Base-by-base conservation (phyloP, 2,329 filamentous ascomycete species). In the Exophiala alcalophila region DNA sequence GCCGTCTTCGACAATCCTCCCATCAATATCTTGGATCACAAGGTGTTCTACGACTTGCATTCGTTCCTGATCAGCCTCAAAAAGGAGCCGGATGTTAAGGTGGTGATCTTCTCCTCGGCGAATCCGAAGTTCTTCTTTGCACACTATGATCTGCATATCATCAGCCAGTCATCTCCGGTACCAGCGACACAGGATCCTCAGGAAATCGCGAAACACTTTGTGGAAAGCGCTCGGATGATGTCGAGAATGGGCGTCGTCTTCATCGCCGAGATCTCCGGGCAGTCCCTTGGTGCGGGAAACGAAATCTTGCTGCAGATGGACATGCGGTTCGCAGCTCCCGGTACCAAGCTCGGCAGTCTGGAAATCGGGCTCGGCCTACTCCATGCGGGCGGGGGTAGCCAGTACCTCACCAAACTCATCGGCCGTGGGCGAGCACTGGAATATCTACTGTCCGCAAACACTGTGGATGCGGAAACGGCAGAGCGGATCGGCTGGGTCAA, bases 261-360 rank as follows among this genome's bases (percentile, higher is more conserved):
- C 25, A 29, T 30, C 15, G 19, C 40, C 14, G 40, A 36, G 24
- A 43, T 31, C 24, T 12, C 18, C n/a, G 32, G 31, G 9, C 40
- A 36, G 24, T 29, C 32, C 24, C 19, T 36, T 4, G 32, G 24
- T 9, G 28, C 25, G 6, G 32, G 40, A 25, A 43, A 37, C 21
- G 40, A 36, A 15, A 29, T 43, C 8, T 28, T 43, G n/a, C 40
- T 40, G 5, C 38, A 40, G 5, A 32, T 40, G 37, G 37, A 32
- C n/a, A 32, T 40, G 37, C 20, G 37, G 6, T 40, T 40, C 20
- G 27, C 28, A 9, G 37, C 37, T 12, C 20, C 37, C 12, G 37
- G 20, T 5, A 32, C 37, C 5, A 31, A 26, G 20, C 14, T 40
- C 10, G 28, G 37, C 4, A 32, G 27, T 25, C 28, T 40, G 14